Conservation (phyloP, 257 asterid genomes). For the Solanum dulcamara region DNA sequence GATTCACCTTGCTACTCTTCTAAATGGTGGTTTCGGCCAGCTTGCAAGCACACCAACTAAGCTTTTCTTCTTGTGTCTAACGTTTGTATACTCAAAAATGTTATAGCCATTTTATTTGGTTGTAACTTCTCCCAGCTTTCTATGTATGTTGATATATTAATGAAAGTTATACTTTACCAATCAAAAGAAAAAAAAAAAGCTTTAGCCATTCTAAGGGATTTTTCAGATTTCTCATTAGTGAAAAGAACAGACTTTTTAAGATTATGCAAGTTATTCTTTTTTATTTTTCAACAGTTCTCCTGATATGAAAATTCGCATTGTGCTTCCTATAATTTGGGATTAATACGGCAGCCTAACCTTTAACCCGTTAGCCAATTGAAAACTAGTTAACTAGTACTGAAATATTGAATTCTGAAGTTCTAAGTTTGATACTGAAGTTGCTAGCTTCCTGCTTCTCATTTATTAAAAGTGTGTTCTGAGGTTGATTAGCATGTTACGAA, state of each 20-base stretch:
- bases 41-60: background rate
- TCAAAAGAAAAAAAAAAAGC: background rate
- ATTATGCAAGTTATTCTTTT: background rate
- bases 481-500: background rate
- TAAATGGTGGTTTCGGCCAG: background rate
- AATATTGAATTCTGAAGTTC: background rate
- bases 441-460: background rate
- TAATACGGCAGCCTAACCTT: background rate
- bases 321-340: background rate
- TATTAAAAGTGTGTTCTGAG: background rate
- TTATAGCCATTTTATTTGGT: background rate
- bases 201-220: background rate
- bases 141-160: background rate
- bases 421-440: background rate
- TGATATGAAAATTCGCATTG: background rate
- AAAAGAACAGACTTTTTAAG: background rate
- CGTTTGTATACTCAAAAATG: background rate
- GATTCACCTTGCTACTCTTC: background rate
- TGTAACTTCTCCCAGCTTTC: background rate
- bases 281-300: background rate
- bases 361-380: background rate
- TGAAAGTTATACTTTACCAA: background rate
- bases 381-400: background rate
- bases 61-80: background rate
- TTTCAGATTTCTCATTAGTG: background rate